Base-by-base conservation (phyloP, 1,139 yeast genomes). In the Blastobotrys niveus region DNA sequence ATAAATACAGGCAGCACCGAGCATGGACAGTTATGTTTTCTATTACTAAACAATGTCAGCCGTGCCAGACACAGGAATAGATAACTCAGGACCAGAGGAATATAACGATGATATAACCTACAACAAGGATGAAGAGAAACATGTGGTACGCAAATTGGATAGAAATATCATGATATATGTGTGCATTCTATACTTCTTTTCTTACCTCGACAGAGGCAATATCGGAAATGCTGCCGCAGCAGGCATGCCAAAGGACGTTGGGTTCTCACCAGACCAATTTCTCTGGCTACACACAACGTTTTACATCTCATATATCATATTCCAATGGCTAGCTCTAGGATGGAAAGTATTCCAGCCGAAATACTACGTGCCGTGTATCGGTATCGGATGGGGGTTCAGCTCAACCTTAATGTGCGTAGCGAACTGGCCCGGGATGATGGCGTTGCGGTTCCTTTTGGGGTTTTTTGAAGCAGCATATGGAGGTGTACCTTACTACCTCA, bases 221-320 rank as follows among this genome's bases (percentile, higher is more conserved):
- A 24, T 38, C 14, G 41, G 41, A 15, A n/a, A 9, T 15, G 41
- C 34, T 6, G 15, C 30, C 18, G n/a, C 29, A 5, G 35, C 31
- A 5, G 35, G 35, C 20, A 38, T 38, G 41, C 12, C 41, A 8
- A 3, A 27, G 30, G n/a, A 27, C n/a, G n/a, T 12, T 27, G 30
- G 30, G 5, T 12, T 27, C n/a, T 12, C n/a, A 6, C 9, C 9
- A 5, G n/a, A 12, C 14, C 30, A 27, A 15, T 27, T 12, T 15
- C 30, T 27, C 8, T 27, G 30, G 30, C 30, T 27, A n/a, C 9
- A n/a, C n/a, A 27, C 30, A n/a, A 15, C 14, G n/a, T 27, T 27
- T 27, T 27, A 27, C 30, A 27, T 27, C n/a, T 6, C n/a, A n/a
- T 27, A 27, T 15, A 27, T 27, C n/a, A 6, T 27, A 7, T 7